A percentile compares a stretch with the other conserved stretches of the same genome.
Conservation (phyloP, 1,139 yeast genomes). For the Yamadazyma friedrichii region DNA sequence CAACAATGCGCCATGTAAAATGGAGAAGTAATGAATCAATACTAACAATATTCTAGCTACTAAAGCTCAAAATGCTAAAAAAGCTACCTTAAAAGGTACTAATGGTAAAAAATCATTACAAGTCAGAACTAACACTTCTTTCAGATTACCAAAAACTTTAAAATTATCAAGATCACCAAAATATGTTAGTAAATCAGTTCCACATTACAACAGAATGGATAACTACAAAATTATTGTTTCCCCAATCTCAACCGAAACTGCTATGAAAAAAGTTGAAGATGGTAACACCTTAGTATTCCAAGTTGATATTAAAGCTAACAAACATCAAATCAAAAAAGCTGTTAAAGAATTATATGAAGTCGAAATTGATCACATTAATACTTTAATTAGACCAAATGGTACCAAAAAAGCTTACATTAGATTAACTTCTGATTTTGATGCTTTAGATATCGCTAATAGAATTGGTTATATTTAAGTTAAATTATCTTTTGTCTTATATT, state of each 20-base stretch:
- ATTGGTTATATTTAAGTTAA: conserved; percentile 86
- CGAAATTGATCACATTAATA: conserved; percentile 91
- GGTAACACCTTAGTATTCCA: conserved; percentile 99
- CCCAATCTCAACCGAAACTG: conserved; percentile 98
- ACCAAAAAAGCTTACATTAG: conserved; percentile 99
- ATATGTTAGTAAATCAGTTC: conserved; percentile 94
- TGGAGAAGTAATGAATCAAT: conserved; percentile 2
- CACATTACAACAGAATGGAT: conserved; percentile 97
- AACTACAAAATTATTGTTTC: conserved; percentile 92
- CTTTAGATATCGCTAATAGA: conserved; percentile 99
- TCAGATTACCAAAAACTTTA: conserved; percentile 98
- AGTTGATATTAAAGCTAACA: conserved; percentile 96
- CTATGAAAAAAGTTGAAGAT: conserved; percentile 99
- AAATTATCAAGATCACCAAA: conserved; percentile 91
- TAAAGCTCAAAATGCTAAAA: conserved; percentile 97
- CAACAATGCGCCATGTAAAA: neutral
- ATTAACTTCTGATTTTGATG: conserved; percentile 99
- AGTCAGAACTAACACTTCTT: conserved; percentile 93
- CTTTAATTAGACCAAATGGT: conserved; percentile 98
- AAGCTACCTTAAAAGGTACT: conserved; percentile 98
- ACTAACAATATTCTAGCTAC: conserved; percentile 23
- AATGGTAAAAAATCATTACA: conserved; percentile 87
- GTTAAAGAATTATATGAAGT: conserved; percentile 98
- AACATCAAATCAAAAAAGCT: conserved; percentile 97
- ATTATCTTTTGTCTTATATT: neutral